These are phyloP conservation scores for Tolypocladium inflatum DNA, from an alignment of 2,329 filamentous ascomycete species.

Conservation along the genomic window DNA sequence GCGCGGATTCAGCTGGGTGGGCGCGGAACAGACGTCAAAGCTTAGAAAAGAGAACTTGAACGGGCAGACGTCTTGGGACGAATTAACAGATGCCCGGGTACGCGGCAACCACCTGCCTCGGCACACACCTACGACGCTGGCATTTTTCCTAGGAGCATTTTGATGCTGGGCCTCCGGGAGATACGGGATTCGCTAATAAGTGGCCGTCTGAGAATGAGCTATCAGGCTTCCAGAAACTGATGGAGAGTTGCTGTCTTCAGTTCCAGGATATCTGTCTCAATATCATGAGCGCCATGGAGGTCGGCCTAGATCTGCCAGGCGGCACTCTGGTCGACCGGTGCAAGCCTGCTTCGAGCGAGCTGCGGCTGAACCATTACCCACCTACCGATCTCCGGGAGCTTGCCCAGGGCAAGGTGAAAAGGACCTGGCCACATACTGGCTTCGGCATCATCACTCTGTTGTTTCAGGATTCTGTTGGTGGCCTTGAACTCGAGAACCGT, in stretches of 20 bases:
- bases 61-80: constrained; percentile 7
- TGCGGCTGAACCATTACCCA: constrained; percentile 9
- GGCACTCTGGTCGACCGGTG: constrained; percentile 4
- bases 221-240: neutral
- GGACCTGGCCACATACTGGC: constrained; percentile 7
- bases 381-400: constrained; percentile 4
- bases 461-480: constrained; percentile 30
- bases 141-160: neutral
- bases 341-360: constrained; percentile 7
- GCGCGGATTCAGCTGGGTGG: constrained; percentile 19
- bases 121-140: neutral
- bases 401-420: neutral
- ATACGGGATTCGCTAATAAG: neutral
- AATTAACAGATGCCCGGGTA: neutral
- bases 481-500: constrained; percentile 33
- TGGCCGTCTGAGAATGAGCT: neutral
- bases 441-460: constrained; percentile 18
- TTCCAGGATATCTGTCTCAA: neutral
- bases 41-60: constrained; percentile 8
- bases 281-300: constrained; percentile 9
- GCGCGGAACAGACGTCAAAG: constrained; percentile 16
- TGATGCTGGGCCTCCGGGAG: neutral
- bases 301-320: constrained; percentile 21
- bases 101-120: neutral
- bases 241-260: neutral